Conservation (phyloP, 2,329 filamentous ascomycete genomes). For the Plectosphaerella plurivora region DNA sequence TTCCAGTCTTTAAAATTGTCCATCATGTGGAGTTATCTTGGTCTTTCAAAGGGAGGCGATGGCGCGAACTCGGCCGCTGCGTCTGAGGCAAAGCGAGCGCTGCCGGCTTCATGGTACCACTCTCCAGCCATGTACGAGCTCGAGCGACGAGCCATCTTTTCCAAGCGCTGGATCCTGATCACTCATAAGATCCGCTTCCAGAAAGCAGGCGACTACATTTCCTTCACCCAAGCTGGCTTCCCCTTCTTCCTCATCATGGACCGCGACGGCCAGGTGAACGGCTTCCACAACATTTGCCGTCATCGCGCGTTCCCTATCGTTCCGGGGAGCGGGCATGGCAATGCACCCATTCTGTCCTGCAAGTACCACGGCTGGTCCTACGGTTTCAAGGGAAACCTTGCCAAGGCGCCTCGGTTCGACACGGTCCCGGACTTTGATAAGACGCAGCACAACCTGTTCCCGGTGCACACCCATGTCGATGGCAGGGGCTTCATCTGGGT, state of each 20-base stretch:
- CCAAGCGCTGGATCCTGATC: slow-evolving; percentile 31
- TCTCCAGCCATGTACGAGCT: slow-evolving; percentile 33
- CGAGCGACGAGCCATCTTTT: slow-evolving; percentile 38
- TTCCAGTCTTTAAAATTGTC: not conserved
- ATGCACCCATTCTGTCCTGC: slow-evolving; percentile 49
- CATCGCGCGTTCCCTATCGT: slow-evolving; percentile 58
- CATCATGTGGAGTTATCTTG: not conserved
- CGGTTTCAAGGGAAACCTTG: slow-evolving; percentile 49
- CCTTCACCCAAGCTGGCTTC: slow-evolving; percentile 26
- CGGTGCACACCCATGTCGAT: slow-evolving; percentile 50
- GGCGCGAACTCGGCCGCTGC: not conserved
- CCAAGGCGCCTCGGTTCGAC: slow-evolving; percentile 57
- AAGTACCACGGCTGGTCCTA: slow-evolving; percentile 63
- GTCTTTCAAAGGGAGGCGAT: not conserved
- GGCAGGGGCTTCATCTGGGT: slow-evolving; percentile 53
- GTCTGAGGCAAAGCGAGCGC: slow-evolving; percentile 18
- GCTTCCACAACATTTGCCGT: slow-evolving; percentile 59
- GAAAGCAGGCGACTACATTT: slow-evolving; percentile 28
- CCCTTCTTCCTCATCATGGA: slow-evolving; percentile 41
- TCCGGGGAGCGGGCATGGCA: slow-evolving; percentile 39
- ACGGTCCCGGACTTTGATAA: slow-evolving; percentile 52
- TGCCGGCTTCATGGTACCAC: slow-evolving; percentile 27
- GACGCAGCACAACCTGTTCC: slow-evolving; percentile 49
- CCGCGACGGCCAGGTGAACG: slow-evolving; percentile 47
- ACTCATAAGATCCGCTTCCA: slow-evolving; percentile 27